Evolutionary conservation across 2,329 filamentous ascomycete genomes (phyloP).

Genomic region (Fusarium sp.): DNA sequence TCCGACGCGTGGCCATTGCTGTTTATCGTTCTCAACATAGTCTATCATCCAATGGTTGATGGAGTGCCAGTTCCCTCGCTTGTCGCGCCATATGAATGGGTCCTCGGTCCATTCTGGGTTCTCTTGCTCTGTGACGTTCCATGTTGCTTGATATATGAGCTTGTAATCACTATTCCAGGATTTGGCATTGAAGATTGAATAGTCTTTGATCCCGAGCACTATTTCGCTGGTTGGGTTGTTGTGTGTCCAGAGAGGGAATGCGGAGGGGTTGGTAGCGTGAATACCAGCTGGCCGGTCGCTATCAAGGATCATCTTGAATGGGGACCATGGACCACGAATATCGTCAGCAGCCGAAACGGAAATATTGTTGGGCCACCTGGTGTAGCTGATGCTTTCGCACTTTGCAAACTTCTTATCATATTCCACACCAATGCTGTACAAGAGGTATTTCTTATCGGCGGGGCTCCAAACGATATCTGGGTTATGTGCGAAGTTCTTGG

Average conservation of each 20-base stretch:
- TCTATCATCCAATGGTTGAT: slow-evolving; percentile 46
- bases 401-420: not conserved
- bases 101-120: slow-evolving; percentile 41
- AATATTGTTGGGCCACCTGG: slow-evolving; percentile 36
- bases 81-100: slow-evolving; percentile 48
- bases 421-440: slow-evolving; percentile 54
- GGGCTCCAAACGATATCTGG: slow-evolving; percentile 56
- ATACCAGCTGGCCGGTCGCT: slow-evolving; percentile 15
- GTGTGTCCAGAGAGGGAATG: slow-evolving; percentile 46
- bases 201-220: slow-evolving; percentile 16
- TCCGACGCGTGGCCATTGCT: slow-evolving; percentile 44
- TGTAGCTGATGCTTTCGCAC: slow-evolving; percentile 25
- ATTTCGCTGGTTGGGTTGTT: slow-evolving; percentile 6
- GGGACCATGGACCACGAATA: slow-evolving; percentile 31
- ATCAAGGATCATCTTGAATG: slow-evolving; percentile 16
- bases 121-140: slow-evolving; percentile 22
- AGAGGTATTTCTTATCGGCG: slow-evolving; percentile 53
- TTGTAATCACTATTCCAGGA: not conserved
- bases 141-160: slow-evolving; percentile 12
- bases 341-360: slow-evolving; percentile 35
- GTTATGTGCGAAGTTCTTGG: slow-evolving; percentile 57
- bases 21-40: slow-evolving; percentile 37
- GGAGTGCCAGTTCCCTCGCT: slow-evolving; percentile 46
- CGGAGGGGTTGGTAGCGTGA: slow-evolving; percentile 52
- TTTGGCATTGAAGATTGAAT: slow-evolving; percentile 14